Evolutionary conservation across 345 rosid species (phyloP).

Genomic region (Eucalyptus cloeziana): DNA sequence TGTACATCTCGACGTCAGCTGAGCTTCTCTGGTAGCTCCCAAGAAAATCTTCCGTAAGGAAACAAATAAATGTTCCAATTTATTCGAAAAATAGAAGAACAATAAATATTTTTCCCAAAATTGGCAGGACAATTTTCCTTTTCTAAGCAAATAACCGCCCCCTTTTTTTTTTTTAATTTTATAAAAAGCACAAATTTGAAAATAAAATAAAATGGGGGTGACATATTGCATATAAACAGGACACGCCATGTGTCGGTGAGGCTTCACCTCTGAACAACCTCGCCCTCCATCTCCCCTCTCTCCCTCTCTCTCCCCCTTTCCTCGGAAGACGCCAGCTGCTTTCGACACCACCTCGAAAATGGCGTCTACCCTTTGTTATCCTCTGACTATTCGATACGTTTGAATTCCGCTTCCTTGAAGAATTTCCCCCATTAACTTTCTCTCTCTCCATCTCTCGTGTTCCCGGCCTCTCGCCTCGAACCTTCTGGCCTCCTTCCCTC

Average conservation of each 20-base stretch:
- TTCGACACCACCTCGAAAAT: not conserved
- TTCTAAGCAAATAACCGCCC: not conserved
- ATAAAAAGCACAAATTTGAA: not conserved
- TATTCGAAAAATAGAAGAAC: not conserved
- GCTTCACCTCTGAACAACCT: not conserved
- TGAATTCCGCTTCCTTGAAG: not conserved
- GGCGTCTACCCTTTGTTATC: not conserved
- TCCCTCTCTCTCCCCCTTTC: not conserved
- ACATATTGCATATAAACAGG: not conserved
- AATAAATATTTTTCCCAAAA: not conserved
- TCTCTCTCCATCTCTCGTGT: not conserved
- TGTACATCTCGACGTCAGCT: rapidly evolving
- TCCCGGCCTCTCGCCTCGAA: not conserved
- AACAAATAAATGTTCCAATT: not conserved
- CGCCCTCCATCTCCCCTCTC: not conserved
- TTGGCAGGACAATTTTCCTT: not conserved
- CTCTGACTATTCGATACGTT: not conserved
- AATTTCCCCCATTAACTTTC: not conserved
- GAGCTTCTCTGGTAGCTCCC: rapidly evolving
- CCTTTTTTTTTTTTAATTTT: not conserved
- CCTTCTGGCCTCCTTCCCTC: not conserved
- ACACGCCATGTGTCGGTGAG: slow-evolving; percentile 9
- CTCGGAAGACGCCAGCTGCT: not conserved
- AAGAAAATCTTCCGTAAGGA: not conserved
- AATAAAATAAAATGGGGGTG: not conserved